Evolutionary conservation across 257 asterid species (phyloP), one percentile per base, ranked within the genome.

Genomic region (Coffea canephora): DNA sequence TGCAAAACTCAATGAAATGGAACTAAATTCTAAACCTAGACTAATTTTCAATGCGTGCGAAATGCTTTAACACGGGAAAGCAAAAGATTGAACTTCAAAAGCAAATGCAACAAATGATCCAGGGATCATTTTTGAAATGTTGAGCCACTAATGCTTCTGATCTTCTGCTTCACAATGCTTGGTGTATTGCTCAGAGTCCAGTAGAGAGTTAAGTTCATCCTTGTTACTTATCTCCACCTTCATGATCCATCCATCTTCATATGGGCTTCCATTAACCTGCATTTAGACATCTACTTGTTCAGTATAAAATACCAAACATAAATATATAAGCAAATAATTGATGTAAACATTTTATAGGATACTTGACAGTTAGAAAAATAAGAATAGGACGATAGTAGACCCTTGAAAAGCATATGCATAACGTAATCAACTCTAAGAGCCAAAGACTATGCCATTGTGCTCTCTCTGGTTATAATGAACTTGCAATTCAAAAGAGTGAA

Each of bases 231-330:
- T 27, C 84, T 92, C 97, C 34, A 95, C 99, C 89, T 93, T 95
- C 82, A 95, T 92, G 80, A 95, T 90, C 99, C 99, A 95, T 82
- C 99, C 99, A 23, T 91, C 90, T 65, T 90, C 87, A n/a, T 91
- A 95, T 0, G 98, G 97, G 87, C 97, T 92, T 14, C 87, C 89
- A 27, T 94, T 94, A 36, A 94, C 88, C 98, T 94, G 82, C 76
- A 71, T 50, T 41, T 9, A 46, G 43, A 55, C 2, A 27, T 1
- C 52, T 43, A 45, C 43, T 25, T 43, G 23, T 74, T 73, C 18
- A 69, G 34, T 10, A 12, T 9, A 46, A 62, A 70, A 27, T 11
- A 64, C 15, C 75, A 65, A 57, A 64, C 62, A 39, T 54, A 77
- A 23, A 73, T 23, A 25, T 13, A 8, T 8, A 0, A 48, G 41